Conservation (phyloP, 2,329 filamentous ascomycete genomes). For the Raffaelea ambrosiae region DNA sequence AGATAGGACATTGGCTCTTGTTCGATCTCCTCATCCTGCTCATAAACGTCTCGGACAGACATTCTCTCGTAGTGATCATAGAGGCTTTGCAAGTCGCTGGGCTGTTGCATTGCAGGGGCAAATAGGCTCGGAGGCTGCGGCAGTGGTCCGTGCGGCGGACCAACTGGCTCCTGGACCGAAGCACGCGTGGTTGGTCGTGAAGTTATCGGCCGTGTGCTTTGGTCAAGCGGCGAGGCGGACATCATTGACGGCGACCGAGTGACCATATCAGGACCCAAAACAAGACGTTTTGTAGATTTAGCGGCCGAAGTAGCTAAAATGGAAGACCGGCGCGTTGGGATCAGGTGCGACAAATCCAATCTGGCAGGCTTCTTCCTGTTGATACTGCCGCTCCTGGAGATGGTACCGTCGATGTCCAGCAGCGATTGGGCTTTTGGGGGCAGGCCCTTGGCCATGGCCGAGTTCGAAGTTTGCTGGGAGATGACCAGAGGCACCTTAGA, state of each 20-base stretch:
- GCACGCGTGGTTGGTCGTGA: neutral
- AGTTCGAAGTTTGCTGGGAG: slow-evolving; percentile 50
- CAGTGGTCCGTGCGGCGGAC: neutral
- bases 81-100: slow-evolving; percentile 34
- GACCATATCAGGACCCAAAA: slow-evolving; percentile 28
- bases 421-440: slow-evolving; percentile 34
- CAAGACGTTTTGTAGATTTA: slow-evolving; percentile 13
- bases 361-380: slow-evolving; percentile 35
- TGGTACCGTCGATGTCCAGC: slow-evolving; percentile 35
- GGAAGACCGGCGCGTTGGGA: slow-evolving; percentile 22
- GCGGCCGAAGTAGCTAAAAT: slow-evolving; percentile 20
- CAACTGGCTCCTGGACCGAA: neutral
- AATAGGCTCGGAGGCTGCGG: neutral
- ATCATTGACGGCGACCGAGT: slow-evolving; percentile 34
- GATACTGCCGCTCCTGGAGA: slow-evolving; percentile 15
- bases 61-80: slow-evolving; percentile 53
- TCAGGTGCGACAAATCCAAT: slow-evolving; percentile 39
- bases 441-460: slow-evolving; percentile 48
- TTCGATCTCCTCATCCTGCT: slow-evolving; percentile 6
- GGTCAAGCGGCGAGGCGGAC: slow-evolving; percentile 23
- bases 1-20: neutral
- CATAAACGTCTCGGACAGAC: slow-evolving; percentile 36
- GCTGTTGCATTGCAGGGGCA: neutral
- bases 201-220: neutral
- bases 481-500: slow-evolving; percentile 46